A percentile compares a stretch with the other conserved stretches of the same genome.
phyloP scores from a whole-genome alignment of 352 stramenopile species.

The Globisporangium solare region DNA sequence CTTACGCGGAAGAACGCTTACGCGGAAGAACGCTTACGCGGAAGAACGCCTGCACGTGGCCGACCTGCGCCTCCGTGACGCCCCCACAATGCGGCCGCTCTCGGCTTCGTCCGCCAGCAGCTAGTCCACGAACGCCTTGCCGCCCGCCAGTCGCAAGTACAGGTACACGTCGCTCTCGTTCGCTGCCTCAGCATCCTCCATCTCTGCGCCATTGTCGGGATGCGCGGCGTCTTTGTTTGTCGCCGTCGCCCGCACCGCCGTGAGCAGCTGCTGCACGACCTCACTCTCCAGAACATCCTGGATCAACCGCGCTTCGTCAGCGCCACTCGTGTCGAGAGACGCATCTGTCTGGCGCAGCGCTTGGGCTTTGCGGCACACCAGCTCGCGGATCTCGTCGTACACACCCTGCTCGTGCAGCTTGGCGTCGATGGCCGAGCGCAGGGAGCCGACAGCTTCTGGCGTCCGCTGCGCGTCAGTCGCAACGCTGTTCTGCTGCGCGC shows the following conservation, averaged over 20 bases:
- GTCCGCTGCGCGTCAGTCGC: not conserved
- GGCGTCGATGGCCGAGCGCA: conserved; percentile 63
- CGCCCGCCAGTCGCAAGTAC: conserved; percentile 51
- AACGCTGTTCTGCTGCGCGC: not conserved
- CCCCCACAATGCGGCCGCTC: conserved; percentile 11
- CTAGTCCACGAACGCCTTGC: conserved; percentile 74
- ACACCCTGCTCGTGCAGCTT: conserved; percentile 72
- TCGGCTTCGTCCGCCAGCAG: conserved; percentile 27
- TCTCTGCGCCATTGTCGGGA: not conserved
- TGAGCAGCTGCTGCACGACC: conserved; percentile 64
- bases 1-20: conserved; percentile 49
- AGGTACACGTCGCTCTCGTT: conserved; percentile 26
- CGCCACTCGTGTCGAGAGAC: not conserved
- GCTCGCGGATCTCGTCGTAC: conserved; percentile 66
- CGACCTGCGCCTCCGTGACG: conserved; percentile 28
- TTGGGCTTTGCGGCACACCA: conserved; percentile 38
- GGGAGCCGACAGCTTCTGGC: conserved; percentile 35
- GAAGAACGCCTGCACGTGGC: conserved; percentile 46
- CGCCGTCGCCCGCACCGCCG: conserved; percentile 31
- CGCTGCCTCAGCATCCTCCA: conserved; percentile 1
- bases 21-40: conserved; percentile 34
- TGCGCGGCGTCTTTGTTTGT: not conserved
- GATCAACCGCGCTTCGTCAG: conserved; percentile 32
- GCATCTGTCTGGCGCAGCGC: not conserved
- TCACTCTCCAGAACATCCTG: conserved; percentile 68